Evolutionary conservation across 1,284 basidiomycete species (phyloP).

Genomic region (Leccinum pseudoinsigne): DNA sequence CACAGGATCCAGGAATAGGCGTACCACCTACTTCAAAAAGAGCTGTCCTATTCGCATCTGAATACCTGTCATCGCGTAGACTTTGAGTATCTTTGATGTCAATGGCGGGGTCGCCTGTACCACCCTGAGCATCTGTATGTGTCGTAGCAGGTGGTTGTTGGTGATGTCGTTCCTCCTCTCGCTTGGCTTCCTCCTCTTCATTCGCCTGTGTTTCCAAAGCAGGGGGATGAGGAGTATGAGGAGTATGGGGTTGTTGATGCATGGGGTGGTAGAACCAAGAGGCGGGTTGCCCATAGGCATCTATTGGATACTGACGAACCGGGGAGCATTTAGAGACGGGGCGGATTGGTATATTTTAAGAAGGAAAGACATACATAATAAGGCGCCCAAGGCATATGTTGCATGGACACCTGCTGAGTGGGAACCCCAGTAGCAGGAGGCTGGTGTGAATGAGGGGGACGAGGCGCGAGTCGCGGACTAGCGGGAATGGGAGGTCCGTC

Average conservation of each 20-base stretch:
- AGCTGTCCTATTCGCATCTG: too few relatives aligned
- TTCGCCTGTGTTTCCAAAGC: slow-evolving; percentile 20
- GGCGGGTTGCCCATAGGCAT: slow-evolving; percentile 27
- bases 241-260: slow-evolving; percentile 40
- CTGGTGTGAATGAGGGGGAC: slow-evolving; percentile 45
- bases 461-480: slow-evolving; percentile 66
- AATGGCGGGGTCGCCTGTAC: too few relatives aligned
- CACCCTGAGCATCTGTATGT: too few relatives aligned
- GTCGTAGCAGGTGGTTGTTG: too few relatives aligned
- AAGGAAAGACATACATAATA: slow-evolving; percentile 40
- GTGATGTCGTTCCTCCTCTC: slow-evolving; percentile 25
- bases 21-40: too few relatives aligned
- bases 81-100: too few relatives aligned
- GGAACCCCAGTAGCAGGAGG: too few relatives aligned
- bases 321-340: slow-evolving; percentile 17
- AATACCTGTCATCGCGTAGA: too few relatives aligned
- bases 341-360: slow-evolving; percentile 24
- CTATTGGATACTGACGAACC: slow-evolving; percentile 25
- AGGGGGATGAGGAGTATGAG: too few relatives aligned
- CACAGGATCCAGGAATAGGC: too few relatives aligned
- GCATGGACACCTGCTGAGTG: too few relatives aligned
- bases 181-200: slow-evolving; percentile 38
- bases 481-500: slow-evolving; percentile 49
- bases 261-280: slow-evolving; percentile 36
- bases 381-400: too few relatives aligned